Evolutionary conservation across 1,139 yeast species (phyloP).

Genomic region (Yamadazyma songkhlaensis): DNA sequence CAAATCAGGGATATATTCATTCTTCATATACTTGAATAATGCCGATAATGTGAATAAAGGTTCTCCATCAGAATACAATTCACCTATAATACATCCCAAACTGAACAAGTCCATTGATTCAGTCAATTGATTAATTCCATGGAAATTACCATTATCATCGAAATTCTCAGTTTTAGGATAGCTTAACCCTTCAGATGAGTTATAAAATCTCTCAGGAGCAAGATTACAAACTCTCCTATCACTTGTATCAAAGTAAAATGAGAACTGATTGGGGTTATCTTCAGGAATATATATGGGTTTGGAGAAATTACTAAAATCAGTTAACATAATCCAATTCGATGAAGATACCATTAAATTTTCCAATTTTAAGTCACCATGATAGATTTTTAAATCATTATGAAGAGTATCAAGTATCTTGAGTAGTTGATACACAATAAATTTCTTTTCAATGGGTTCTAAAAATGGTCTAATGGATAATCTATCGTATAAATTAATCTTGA

Average conservation of each 20-base stretch:
- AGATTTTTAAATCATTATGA: conserved; percentile 52
- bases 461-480: conserved; percentile 87
- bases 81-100: conserved; percentile 90
- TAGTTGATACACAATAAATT: conserved; percentile 81
- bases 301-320: conserved; percentile 74
- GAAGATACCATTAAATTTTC: conserved; percentile 86
- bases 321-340: conserved; percentile 81
- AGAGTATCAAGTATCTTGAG: conserved; percentile 58
- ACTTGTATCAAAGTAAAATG: conserved; percentile 89
- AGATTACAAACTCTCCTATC: conserved; percentile 83
- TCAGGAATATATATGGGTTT: conserved; percentile 90
- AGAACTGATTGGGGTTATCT: conserved; percentile 91
- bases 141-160: conserved; percentile 27
- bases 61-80: conserved; percentile 80
- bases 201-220: conserved; percentile 88
- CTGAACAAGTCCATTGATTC: conserved; percentile 85
- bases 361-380: conserved; percentile 89
- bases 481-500: conserved; percentile 79
- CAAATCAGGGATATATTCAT: conserved; percentile 63
- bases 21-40: conserved; percentile 73
- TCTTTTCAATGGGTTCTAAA: conserved; percentile 74
- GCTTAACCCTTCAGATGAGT: conserved; percentile 17
- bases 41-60: conserved; percentile 86
- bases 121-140: conserved; percentile 39
- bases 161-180: conserved; percentile 17